Evolutionary conservation across 106 monocot genomes (phyloP), one percentile per base, ranked within the genome.

Genomic region (Vanilla planifolia): DNA sequence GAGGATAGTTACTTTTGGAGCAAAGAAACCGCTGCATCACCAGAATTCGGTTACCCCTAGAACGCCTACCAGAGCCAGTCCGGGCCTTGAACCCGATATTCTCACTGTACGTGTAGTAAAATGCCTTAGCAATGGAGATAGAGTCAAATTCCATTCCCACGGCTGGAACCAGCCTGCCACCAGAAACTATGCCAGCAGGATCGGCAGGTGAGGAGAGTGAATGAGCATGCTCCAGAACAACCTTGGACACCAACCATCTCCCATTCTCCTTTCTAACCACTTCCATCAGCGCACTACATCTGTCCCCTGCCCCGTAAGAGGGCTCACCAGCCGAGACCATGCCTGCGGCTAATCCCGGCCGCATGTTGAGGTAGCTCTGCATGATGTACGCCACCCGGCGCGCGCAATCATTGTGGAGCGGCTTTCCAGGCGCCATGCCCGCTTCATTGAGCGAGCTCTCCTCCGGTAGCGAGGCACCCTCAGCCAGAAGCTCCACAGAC

Each of bases 81-180:
- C 65, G 53, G 11, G 44, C 60, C 64, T 75, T 69, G 43, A 85
- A 85, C 20, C 84, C 84, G 62, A 69, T 72, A 72, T 76, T 85
- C 72, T 80, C 76, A 6, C 79, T 68, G 39, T 73, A 80, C 6
- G 79, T 67, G 39, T 27, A 35, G 57, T 85, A 85, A 33, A 80
- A 80, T 11, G 72, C 76, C 58, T 85, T 80, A 4, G 80, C 80
- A 13, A 64, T 68, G 5, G 79, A 80, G 1, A 85, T 40, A 10
- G 85, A 79, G 34, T 85, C 85, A 44, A 85, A 85, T 50, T 76
- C 73, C 85, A 80, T 85, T 6, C 80, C 85, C 4, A 63, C 64
- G 8, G 59, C 37, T 17, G 79, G 84, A 9, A 84, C 48, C 25
- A 84, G 55, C 26, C 70, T 39, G 5, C 55, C 40, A 10, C 33